phyloP scores from a whole-genome alignment of 495 filamentous ascomycete species.

The Chaetomium fimeti region DNA sequence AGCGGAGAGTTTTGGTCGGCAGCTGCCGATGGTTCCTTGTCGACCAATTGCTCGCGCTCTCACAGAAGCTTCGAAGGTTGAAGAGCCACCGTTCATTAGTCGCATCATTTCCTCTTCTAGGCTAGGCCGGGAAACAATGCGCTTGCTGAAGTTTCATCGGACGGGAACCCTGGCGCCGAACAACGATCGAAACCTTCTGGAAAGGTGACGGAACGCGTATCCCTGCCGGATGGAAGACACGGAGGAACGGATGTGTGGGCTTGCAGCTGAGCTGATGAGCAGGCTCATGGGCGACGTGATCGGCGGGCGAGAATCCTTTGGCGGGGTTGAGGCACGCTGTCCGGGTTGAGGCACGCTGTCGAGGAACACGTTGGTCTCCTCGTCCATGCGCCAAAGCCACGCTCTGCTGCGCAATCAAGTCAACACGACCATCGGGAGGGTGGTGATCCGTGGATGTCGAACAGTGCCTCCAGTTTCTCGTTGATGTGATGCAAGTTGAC shows the following conservation, averaged over 20 bases:
- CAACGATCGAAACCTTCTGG: slow-evolving; percentile 28
- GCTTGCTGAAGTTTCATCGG: not conserved
- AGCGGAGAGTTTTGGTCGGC: slow-evolving; percentile 35
- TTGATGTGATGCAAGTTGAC: not conserved
- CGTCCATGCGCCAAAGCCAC: not conserved
- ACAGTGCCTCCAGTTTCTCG: too few species aligned
- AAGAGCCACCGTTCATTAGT: not conserved
- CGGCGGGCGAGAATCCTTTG: too few species aligned
- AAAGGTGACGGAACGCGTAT: slow-evolving; percentile 14
- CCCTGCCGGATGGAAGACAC: slow-evolving; percentile 27
- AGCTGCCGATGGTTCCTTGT: slow-evolving; percentile 30
- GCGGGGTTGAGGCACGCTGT: not conserved
- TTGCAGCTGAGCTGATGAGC: not conserved
- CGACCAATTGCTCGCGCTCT: not conserved
- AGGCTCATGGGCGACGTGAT: not conserved
- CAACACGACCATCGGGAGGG: not conserved
- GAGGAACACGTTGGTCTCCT: not conserved
- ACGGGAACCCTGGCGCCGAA: not conserved
- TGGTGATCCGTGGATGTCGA: not conserved
- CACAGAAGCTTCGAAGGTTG: not conserved
- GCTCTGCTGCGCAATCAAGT: not conserved
- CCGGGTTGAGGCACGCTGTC: not conserved
- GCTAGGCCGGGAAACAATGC: not conserved
- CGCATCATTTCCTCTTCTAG: slow-evolving; percentile 2
- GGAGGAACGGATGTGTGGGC: slow-evolving; percentile 22